phyloP scores from a whole-genome alignment of 2,329 filamentous ascomycete species.

The Epicoccum sorghinum region DNA sequence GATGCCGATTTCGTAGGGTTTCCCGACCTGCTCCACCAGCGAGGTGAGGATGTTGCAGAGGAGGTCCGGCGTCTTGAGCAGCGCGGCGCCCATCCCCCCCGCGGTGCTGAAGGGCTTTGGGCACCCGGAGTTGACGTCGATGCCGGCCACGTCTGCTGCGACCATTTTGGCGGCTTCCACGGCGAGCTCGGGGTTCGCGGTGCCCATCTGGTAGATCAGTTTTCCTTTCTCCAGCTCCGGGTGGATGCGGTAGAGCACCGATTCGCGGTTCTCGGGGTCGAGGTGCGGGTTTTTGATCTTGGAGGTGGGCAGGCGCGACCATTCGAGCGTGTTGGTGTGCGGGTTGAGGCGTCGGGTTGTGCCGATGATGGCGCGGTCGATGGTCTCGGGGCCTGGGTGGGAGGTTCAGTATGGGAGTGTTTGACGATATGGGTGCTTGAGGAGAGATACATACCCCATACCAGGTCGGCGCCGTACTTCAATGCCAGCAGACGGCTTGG shows the following conservation, averaged over 20 bases:
- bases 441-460: slow-evolving; percentile 75
- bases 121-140: slow-evolving; percentile 98
- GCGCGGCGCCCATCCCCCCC: slow-evolving; percentile 93
- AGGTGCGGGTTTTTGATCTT: slow-evolving; percentile 65
- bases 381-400: slow-evolving; percentile 79
- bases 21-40: slow-evolving; percentile 77
- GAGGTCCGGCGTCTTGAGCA: slow-evolving; percentile 83
- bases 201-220: slow-evolving; percentile 92
- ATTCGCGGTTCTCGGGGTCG: slow-evolving; percentile 61
- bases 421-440: background rate
- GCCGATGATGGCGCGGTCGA: slow-evolving; percentile 91
- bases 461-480: slow-evolving; percentile 93
- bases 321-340: slow-evolving; percentile 81
- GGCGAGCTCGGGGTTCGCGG: slow-evolving; percentile 79
- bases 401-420: slow-evolving; percentile 11
- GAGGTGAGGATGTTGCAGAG: slow-evolving; percentile 83
- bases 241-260: slow-evolving; percentile 83
- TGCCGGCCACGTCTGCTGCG: slow-evolving; percentile 85
- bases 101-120: slow-evolving; percentile 94
- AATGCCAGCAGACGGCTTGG: slow-evolving; percentile 87
- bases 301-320: slow-evolving; percentile 76
- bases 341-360: slow-evolving; percentile 79
- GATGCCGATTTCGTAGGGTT: slow-evolving; percentile 85
- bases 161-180: slow-evolving; percentile 85
- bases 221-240: slow-evolving; percentile 75